These are phyloP conservation scores for Russula sp. DNA, from an alignment of 768 basidiomycete species.

Conservation along the genomic window DNA sequence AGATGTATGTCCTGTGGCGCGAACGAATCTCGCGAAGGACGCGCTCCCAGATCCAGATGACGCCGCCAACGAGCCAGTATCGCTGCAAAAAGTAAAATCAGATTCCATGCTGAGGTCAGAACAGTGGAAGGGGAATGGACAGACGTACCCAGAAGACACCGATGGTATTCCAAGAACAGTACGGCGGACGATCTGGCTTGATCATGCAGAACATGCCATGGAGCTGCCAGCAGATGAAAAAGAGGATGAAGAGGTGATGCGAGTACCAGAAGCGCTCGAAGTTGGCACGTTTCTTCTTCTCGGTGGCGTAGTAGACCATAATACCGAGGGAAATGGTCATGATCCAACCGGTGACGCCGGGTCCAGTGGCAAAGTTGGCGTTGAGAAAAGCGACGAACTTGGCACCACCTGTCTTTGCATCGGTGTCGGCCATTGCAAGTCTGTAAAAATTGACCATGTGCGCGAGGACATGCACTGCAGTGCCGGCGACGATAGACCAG, in stretches of 20 bases:
- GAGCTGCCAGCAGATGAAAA: conserved; percentile 92
- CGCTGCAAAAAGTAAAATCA: conserved; percentile 39
- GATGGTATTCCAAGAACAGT: conserved; percentile 75
- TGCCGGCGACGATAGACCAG: conserved; percentile 81
- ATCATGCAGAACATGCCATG: conserved; percentile 98
- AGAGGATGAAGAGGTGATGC: conserved; percentile 83
- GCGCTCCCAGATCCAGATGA: conserved; percentile 82
- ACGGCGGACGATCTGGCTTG: conserved; percentile 81
- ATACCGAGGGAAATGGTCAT: conserved; percentile 66
- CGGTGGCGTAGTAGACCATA: conserved; percentile 83
- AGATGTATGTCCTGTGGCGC: conserved; percentile 85
- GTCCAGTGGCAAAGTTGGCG: conserved; percentile 78
- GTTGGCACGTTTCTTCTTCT: conserved; percentile 66
- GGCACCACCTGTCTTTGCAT: conserved; percentile 46
- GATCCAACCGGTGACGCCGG: conserved; percentile 81
- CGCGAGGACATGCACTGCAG: conserved; percentile 67
- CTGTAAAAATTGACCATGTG: conserved; percentile 82
- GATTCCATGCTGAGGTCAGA: background rate
- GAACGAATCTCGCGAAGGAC: conserved; percentile 88
- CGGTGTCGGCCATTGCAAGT: conserved; percentile 49
- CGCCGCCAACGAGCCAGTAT: conserved; percentile 84
- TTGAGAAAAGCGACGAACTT: conserved; percentile 62
- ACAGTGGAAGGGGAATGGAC: background rate
- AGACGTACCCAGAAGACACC: conserved; percentile 90
- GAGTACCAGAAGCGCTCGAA: conserved; percentile 91